These are phyloP conservation scores for Penicillium roqueforti DNA, from an alignment of 495 filamentous ascomycete species.

Conservation along the genomic window DNA sequence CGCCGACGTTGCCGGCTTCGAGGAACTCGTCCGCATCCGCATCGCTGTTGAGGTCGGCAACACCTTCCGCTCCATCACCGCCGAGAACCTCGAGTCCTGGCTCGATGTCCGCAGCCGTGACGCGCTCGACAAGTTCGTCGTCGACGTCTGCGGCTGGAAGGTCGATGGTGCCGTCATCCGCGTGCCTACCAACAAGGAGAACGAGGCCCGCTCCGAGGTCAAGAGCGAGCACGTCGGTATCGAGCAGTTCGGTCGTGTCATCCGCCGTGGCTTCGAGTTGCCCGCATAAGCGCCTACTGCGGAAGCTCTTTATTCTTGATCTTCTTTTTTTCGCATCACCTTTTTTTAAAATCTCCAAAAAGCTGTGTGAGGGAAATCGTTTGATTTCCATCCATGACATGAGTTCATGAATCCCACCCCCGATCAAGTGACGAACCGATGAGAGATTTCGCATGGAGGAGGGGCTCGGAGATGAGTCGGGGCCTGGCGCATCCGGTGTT, in stretches of 20 bases:
- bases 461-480: slow-evolving; percentile 31
- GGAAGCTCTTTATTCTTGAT: neutral
- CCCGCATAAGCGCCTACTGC: slow-evolving; percentile 50
- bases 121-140: slow-evolving; percentile 74
- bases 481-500: slow-evolving; percentile 34
- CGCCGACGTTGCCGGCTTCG: slow-evolving; percentile 91
- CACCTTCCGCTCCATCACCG: slow-evolving; percentile 76
- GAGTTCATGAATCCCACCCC: slow-evolving; percentile 33
- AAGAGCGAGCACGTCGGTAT: slow-evolving; percentile 83
- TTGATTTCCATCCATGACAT: slow-evolving; percentile 16
- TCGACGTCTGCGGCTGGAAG: slow-evolving; percentile 83
- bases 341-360: slow-evolving; percentile 14
- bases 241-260: slow-evolving; percentile 80
- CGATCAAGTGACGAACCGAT: slow-evolving; percentile 19
- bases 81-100: slow-evolving; percentile 77
- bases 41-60: slow-evolving; percentile 89
- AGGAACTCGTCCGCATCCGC: slow-evolving; percentile 88
- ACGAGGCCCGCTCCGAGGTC: slow-evolving; percentile 94
- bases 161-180: slow-evolving; percentile 63
- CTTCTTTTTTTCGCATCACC: slow-evolving; percentile 5
- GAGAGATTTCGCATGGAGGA: slow-evolving; percentile 34
- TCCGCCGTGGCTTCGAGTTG: slow-evolving; percentile 88
- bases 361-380: slow-evolving; percentile 10
- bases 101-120: slow-evolving; percentile 68
- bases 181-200: slow-evolving; percentile 92